A percentile compares a stretch with the other conserved stretches of the same genome.
These are phyloP conservation scores for Gilbertella persicaria DNA, from an alignment of 371 early-diverging fungal species.

Conservation along the genomic window DNA sequence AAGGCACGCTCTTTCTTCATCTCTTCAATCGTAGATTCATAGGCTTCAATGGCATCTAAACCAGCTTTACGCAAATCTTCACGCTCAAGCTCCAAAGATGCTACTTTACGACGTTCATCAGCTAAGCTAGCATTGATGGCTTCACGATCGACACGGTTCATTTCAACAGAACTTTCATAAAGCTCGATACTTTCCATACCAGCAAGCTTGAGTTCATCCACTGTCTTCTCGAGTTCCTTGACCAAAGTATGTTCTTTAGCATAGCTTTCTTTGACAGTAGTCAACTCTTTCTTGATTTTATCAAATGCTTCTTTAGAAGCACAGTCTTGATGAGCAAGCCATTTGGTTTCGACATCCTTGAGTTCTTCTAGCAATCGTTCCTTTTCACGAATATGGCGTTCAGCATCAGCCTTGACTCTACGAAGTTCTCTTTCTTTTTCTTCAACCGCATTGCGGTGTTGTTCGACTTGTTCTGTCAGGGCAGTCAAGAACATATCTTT, in stretches of 20 bases:
- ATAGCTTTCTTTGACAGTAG: conserved; percentile 32
- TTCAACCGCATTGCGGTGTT: conserved; percentile 45
- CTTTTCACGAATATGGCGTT: conserved; percentile 43
- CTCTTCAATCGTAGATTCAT: conserved; percentile 33
- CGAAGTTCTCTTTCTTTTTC: conserved; percentile 54
- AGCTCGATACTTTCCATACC: conserved; percentile 60
- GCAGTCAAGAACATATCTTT: conserved; percentile 50
- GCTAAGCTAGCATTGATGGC: conserved; percentile 41
- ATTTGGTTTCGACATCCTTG: conserved; percentile 41
- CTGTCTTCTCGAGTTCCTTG: conserved; percentile 39
- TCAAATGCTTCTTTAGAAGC: conserved; percentile 35
- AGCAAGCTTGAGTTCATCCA: conserved; percentile 49
- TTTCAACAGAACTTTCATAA: conserved; percentile 52
- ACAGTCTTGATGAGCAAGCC: conserved; percentile 42
- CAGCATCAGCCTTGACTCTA: conserved; percentile 40
- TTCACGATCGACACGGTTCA: conserved; percentile 53
- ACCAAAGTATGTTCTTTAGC: conserved; percentile 26
- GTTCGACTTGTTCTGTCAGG: conserved; percentile 51
- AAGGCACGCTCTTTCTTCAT: conserved; percentile 33
- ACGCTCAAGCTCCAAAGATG: conserved; percentile 16
- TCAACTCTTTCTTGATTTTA: conserved; percentile 33
- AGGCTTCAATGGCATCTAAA: conserved; percentile 26
- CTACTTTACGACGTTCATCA: conserved; percentile 43
- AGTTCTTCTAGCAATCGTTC: conserved; percentile 41
- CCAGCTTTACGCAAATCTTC: conserved; percentile 26